Evolutionary conservation across 306 rosid genomes (phyloP).

Genomic region (Inga laurina): DNA sequence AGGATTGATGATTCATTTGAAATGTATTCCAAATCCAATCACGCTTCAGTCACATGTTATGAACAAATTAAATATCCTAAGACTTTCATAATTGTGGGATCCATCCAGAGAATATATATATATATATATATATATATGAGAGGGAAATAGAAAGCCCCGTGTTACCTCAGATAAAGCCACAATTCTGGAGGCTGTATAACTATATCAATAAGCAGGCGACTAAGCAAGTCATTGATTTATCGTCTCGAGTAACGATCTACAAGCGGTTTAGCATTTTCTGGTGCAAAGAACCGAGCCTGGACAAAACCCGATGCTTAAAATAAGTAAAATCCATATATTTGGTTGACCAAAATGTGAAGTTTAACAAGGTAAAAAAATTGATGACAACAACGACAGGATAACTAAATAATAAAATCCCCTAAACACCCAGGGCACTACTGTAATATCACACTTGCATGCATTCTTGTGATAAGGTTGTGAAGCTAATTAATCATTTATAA

Average conservation of each 20-base stretch:
- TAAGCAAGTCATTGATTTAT: background rate
- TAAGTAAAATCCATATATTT: background rate
- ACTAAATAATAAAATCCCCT: background rate
- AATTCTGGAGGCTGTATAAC: constrained; percentile 2
- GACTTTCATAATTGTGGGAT: background rate
- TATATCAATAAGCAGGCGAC: background rate
- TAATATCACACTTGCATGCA: background rate
- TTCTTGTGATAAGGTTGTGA: background rate
- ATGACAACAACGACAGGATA: background rate
- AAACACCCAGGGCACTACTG: background rate
- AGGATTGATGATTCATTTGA: background rate
- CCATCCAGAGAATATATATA: background rate
- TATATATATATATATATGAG: background rate
- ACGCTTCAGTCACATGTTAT: background rate
- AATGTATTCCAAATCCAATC: background rate
- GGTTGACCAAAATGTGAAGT: background rate
- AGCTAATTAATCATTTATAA: background rate
- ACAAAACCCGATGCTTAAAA: background rate
- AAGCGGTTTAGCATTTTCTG: constrained; percentile 79
- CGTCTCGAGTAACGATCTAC: constrained; percentile 72
- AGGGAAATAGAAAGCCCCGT: background rate
- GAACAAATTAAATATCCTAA: background rate
- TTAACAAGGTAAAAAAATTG: background rate
- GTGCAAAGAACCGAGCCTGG: constrained; percentile 94
- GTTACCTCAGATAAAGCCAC: constrained; percentile 6